Base-by-base conservation (phyloP, 2,329 filamentous ascomycete genomes). In the Cordyceps fumosorosea region DNA sequence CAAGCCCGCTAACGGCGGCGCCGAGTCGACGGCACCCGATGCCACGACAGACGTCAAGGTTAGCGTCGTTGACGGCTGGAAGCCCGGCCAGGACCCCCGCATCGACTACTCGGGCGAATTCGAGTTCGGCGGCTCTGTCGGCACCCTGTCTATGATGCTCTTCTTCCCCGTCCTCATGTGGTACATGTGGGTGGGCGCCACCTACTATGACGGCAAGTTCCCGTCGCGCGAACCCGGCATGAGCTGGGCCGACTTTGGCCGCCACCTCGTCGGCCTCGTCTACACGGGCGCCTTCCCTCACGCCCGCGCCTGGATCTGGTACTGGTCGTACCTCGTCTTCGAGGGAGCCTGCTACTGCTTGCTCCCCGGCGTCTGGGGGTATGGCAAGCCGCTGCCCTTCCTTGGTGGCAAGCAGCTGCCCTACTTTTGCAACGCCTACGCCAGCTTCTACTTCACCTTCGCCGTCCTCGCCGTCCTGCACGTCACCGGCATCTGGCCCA, bases 121-220 rank as follows among this genome's bases (percentile, higher is more conserved):
- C 68, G 96, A 99, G 73, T 99, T 98, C 72, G 93, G 93, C 66
- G 95, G 95, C 63, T 87, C 90, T 3, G 73, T 83, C n/a, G 93
- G 95, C 61, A 89, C 93, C 48, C 77, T 84, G 18, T 80, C 84
- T 67, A 92, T 97, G 85, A 98, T 98, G 91, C 82, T 92, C 65
- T 86, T 89, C 52, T 99, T 98, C 76, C 95, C 95, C n/a, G 65
- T 88, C 44, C 83, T 99, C 69, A 98, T 98, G 93, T 97, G 91
- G 84, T 98, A 97, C 79, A 96, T 99, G 93, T 98, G 93, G 93
- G 88, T 96, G 75, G 95, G 95, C 56, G 90, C 93, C 40, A 93
- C 88, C 56, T 96, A 93, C 78, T 99, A 97, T 77, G 80, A 91
- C 72, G 93, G 93, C 68, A 87, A 89, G 66, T 81, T 96, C 57